These are phyloP conservation scores for Boletus barrowsii DNA, from an alignment of 768 basidiomycete species.

Conservation along the genomic window DNA sequence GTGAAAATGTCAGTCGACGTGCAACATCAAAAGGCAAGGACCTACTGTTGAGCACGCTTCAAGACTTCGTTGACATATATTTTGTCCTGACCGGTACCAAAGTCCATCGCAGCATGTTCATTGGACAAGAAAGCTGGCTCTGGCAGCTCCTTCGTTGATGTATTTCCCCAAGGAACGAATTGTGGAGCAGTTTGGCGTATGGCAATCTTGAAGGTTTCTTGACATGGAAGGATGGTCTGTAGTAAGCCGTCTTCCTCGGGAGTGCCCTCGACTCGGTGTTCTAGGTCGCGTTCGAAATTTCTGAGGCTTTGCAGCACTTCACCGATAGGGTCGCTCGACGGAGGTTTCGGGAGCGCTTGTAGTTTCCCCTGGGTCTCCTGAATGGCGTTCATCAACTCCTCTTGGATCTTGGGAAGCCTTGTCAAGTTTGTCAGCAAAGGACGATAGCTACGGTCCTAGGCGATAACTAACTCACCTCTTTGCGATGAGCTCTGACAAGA, in stretches of 20 bases:
- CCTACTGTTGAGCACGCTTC: slow-evolving; percentile 45
- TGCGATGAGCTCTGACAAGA: slow-evolving; percentile 61
- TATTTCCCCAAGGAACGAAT: slow-evolving; percentile 49
- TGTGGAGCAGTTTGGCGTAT: slow-evolving; percentile 55
- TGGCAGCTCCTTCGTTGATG: slow-evolving; percentile 1
- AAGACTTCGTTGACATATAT: slow-evolving; percentile 57
- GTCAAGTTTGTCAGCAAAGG: not conserved
- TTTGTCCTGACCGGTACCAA: not conserved
- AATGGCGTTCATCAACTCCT: slow-evolving; percentile 51
- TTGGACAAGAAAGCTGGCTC: slow-evolving; percentile 33
- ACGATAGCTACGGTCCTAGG: not conserved
- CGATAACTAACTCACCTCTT: slow-evolving; percentile 43
- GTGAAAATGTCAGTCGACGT: not conserved
- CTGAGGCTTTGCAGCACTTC: slow-evolving; percentile 52
- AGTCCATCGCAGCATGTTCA: slow-evolving; percentile 24
- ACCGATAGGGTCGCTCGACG: slow-evolving; percentile 53
- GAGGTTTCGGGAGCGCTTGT: slow-evolving; percentile 43
- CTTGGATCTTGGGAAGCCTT: slow-evolving; percentile 62
- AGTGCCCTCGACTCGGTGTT: slow-evolving; percentile 48
- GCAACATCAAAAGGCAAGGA: not conserved
- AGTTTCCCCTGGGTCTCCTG: slow-evolving; percentile 35
- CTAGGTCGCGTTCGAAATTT: slow-evolving; percentile 45
- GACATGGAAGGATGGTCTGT: slow-evolving; percentile 51
- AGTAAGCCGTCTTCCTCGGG: slow-evolving; percentile 51
- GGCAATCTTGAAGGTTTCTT: slow-evolving; percentile 43